Percentiles rank a stretch among this genome's conserved stretches.
These are phyloP conservation scores for Elaeis oleifera DNA, from an alignment of 202 grass and related monocot species.

Conservation along the genomic window DNA sequence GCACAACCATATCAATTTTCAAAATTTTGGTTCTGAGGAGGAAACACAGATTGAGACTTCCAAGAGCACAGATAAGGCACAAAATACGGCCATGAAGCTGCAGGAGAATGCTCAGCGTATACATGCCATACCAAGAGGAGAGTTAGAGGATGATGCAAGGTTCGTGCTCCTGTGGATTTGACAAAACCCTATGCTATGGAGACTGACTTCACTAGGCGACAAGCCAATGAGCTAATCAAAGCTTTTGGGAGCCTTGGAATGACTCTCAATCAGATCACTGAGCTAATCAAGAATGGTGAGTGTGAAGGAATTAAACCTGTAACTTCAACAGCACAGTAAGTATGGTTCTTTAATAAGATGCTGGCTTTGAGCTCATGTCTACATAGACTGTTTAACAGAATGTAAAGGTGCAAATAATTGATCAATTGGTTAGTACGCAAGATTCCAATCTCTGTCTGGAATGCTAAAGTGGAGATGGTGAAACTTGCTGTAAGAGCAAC, in stretches of 20 bases:
- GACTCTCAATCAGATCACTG: conserved; percentile 57
- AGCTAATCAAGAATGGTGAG: conserved; percentile 60
- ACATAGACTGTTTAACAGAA: no score
- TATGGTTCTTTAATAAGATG: background rate
- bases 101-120: conserved; percentile 52
- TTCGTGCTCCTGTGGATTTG: conserved; percentile 11
- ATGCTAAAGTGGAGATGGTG: no score
- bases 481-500: no score
- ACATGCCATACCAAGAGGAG: conserved; percentile 43
- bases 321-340: background rate
- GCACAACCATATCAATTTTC: no score
- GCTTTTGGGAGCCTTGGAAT: conserved; percentile 53
- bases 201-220: conserved; percentile 33
- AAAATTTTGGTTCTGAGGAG: conserved; percentile 15
- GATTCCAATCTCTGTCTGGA: no score
- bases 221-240: conserved; percentile 70
- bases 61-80: conserved; percentile 20
- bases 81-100: conserved; percentile 45
- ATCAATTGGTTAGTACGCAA: no score
- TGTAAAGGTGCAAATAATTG: no score
- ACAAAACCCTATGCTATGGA: conserved; percentile 16
- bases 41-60: conserved; percentile 17
- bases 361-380: background rate
- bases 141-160: conserved; percentile 11
- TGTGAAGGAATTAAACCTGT: conserved; percentile 34